Evolutionary conservation across 179 eudicot genomes (phyloP).

Genomic region (Nepenthes alata): DNA sequence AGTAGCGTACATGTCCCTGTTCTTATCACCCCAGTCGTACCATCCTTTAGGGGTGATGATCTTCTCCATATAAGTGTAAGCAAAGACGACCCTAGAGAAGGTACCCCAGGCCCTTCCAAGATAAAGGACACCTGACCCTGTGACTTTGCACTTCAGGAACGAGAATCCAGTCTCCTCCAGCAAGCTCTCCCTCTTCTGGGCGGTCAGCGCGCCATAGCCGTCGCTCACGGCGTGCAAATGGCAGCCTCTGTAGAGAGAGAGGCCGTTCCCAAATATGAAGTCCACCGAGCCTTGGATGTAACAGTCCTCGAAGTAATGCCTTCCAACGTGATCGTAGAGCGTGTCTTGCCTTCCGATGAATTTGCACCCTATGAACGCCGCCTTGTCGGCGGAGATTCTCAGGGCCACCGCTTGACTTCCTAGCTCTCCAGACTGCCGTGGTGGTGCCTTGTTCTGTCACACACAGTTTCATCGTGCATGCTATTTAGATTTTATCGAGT

Average conservation of each 20-base stretch:
- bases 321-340: constrained; percentile 65
- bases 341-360: constrained; percentile 81
- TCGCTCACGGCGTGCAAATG: constrained; percentile 57
- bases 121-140: constrained; percentile 80
- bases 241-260: constrained; percentile 55
- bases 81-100: constrained; percentile 74
- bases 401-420: constrained; percentile 88
- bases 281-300: constrained; percentile 82
- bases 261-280: constrained; percentile 76
- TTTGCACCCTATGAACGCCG: constrained; percentile 62
- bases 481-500: no score
- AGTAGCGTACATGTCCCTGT: constrained; percentile 49
- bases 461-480: no score
- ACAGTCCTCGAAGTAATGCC: constrained; percentile 74
- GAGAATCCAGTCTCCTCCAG: constrained; percentile 79
- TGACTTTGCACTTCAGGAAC: constrained; percentile 55
- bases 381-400: constrained; percentile 72
- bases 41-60: constrained; percentile 67
- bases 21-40: constrained; percentile 85
- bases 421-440: constrained; percentile 56
- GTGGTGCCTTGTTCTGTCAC: constrained; percentile 57
- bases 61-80: constrained; percentile 85
- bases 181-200: constrained; percentile 70
- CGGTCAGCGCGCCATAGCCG: constrained; percentile 62
- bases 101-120: constrained; percentile 87